Evolutionary conservation across 345 rosid species (phyloP).

Genomic region (Brassica carinata): DNA sequence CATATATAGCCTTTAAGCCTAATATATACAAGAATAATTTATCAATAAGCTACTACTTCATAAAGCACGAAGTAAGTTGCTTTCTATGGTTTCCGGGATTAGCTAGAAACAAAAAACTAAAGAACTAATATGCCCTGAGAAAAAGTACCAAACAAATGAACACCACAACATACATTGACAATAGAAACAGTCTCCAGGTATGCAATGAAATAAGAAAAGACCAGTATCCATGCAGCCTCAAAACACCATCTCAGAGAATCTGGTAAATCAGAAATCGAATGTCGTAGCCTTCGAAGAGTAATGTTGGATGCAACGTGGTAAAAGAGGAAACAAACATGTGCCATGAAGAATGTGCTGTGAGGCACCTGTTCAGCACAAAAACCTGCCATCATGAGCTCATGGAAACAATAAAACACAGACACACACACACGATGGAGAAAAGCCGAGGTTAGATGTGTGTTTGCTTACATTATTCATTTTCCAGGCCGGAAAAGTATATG

Average conservation of each 20-base stretch:
- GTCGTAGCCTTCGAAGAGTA: slow-evolving; percentile 81
- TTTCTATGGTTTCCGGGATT: neutral
- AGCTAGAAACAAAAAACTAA: slow-evolving; percentile 8
- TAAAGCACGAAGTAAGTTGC: neutral
- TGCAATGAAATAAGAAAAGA: slow-evolving; percentile 91
- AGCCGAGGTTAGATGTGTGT: neutral
- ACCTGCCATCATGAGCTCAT: slow-evolving; percentile 9
- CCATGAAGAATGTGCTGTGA: slow-evolving; percentile 88
- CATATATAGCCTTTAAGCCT: neutral
- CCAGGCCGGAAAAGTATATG: slow-evolving; percentile 98
- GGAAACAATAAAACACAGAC: neutral
- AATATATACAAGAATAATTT: neutral
- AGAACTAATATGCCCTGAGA: neutral
- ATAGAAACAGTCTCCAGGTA: slow-evolving; percentile 92
- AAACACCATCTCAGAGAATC: slow-evolving; percentile 59
- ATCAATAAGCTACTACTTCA: neutral
- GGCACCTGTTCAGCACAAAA: slow-evolving; percentile 70
- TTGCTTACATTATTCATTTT: slow-evolving; percentile 89
- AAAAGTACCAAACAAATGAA: neutral
- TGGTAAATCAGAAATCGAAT: slow-evolving; percentile 70
- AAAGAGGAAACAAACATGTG: slow-evolving; percentile 93
- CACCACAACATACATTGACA: slow-evolving; percentile 62
- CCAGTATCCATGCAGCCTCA: slow-evolving; percentile 91
- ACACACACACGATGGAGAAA: neutral
- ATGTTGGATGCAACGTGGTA: slow-evolving; percentile 91